Evolutionary conservation across 2,329 filamentous ascomycete genomes (phyloP).

Genomic region (Botrytis paeoniae): DNA sequence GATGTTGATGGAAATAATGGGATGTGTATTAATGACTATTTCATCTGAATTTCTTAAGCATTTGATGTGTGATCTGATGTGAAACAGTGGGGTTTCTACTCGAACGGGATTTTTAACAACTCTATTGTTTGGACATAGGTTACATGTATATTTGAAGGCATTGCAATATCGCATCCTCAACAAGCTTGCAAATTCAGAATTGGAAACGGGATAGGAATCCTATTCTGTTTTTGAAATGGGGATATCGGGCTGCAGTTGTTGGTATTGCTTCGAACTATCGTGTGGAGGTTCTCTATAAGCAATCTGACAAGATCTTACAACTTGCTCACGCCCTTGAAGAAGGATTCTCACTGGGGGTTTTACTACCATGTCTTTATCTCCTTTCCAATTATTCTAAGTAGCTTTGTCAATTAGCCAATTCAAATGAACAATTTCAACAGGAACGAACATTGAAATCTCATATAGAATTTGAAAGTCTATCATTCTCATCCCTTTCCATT

Average conservation of each 20-base stretch:
- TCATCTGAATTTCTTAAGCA: background rate
- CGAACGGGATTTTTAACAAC: background rate
- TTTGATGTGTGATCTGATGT: background rate
- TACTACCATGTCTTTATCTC: too few species aligned
- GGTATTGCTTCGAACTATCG: background rate
- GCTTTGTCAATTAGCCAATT: background rate
- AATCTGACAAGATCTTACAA: too few species aligned
- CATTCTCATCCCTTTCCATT: background rate
- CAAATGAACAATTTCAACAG: background rate
- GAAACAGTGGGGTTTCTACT: background rate
- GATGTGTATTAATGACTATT: conserved; percentile 2
- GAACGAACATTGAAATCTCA: background rate
- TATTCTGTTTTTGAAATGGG: background rate
- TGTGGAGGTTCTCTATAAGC: background rate
- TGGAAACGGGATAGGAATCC: background rate
- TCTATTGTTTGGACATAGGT: background rate
- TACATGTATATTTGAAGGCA: background rate
- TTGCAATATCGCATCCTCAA: background rate
- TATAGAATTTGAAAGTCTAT: background rate
- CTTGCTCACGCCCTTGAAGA: too few species aligned
- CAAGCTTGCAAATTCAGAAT: background rate
- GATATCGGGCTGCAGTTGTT: background rate
- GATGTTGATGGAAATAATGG: conserved; percentile 12
- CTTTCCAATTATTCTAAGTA: background rate
- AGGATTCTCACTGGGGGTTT: too few species aligned